A percentile compares a stretch with the other conserved stretches of the same genome.
These are phyloP conservation scores for Fusarium sp. DNA, from an alignment of 2,329 filamentous ascomycete genomes.

Conservation along the genomic window DNA sequence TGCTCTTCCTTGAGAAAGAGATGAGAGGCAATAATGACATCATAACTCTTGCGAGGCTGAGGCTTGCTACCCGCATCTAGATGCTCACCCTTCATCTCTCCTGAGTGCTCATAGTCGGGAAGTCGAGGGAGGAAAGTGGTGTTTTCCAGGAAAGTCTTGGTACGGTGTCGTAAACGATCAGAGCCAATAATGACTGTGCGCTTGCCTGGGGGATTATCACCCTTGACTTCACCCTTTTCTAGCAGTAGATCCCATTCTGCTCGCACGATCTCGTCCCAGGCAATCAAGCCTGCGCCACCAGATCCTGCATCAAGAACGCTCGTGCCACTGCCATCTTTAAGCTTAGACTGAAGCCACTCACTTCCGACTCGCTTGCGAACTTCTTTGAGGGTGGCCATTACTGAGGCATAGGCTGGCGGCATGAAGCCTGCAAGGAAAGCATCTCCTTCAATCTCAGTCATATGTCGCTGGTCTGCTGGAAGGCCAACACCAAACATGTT, in stretches of 20 bases:
- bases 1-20: conserved; percentile 80
- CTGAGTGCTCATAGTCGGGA: conserved; percentile 82
- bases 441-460: conserved; percentile 81
- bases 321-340: conserved; percentile 65
- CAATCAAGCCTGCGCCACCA: conserved; percentile 77
- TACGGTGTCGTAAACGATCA: conserved; percentile 76
- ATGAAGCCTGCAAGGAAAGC: conserved; percentile 75
- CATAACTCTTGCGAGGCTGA: conserved; percentile 79
- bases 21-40: conserved; percentile 91
- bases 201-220: conserved; percentile 69
- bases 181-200: conserved; percentile 85
- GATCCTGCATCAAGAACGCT: conserved; percentile 79
- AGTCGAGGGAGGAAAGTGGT: conserved; percentile 92
- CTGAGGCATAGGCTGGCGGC: conserved; percentile 76
- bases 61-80: conserved; percentile 67
- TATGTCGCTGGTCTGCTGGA: conserved; percentile 70
- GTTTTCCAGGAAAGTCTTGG: conserved; percentile 82
- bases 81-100: conserved; percentile 66
- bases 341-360: conserved; percentile 73
- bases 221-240: conserved; percentile 57
- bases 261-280: conserved; percentile 80
- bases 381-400: conserved; percentile 76
- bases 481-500: conserved; percentile 74
- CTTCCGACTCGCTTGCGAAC: conserved; percentile 77
- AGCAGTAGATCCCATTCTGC: conserved; percentile 83